Percentiles rank a stretch among this genome's conserved stretches.
Evolutionary conservation across 2,329 filamentous ascomycete species (phyloP).

Genomic region (Lachnellula willkommii): DNA sequence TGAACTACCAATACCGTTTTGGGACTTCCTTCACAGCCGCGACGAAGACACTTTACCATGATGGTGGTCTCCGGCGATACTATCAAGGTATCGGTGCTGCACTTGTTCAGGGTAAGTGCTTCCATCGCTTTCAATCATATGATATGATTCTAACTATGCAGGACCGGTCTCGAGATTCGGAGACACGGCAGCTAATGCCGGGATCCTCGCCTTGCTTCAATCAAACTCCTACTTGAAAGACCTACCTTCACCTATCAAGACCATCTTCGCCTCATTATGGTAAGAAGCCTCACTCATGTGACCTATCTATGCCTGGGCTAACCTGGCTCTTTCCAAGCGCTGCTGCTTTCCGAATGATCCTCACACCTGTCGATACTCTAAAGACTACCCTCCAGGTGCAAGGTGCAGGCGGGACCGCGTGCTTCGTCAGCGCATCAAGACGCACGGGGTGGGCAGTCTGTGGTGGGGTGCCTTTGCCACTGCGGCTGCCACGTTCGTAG

Average conservation of each 20-base stretch:
- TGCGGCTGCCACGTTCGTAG: constrained; percentile 44
- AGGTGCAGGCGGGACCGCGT: constrained; percentile 38
- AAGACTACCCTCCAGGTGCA: constrained; percentile 47
- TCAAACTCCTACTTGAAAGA: constrained; percentile 42
- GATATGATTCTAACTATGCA: constrained; percentile 12
- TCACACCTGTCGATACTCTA: constrained; percentile 45
- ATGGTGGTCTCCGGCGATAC: constrained; percentile 40
- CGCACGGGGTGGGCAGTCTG: constrained; percentile 40
- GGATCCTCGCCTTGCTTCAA: constrained; percentile 43
- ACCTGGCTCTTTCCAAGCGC: constrained; percentile 30
- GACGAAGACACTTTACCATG: constrained; percentile 37
- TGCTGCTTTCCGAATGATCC: constrained; percentile 42
- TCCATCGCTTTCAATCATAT: background rate
- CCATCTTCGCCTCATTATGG: constrained; percentile 44
- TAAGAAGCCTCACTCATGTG: constrained; percentile 4
- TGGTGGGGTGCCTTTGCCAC: constrained; percentile 48
- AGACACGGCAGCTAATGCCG: constrained; percentile 45
- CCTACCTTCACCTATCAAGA: constrained; percentile 41
- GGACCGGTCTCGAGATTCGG: constrained; percentile 43
- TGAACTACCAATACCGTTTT: constrained; percentile 48
- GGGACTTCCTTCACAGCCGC: constrained; percentile 39
- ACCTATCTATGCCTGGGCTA: background rate
- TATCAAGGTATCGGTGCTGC: constrained; percentile 43
- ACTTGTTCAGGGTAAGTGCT: constrained; percentile 38
- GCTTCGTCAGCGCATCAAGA: constrained; percentile 41